Base-by-base conservation (phyloP, 352 stramenopile genomes). In the Chrysophaeum taylorii region DNA sequence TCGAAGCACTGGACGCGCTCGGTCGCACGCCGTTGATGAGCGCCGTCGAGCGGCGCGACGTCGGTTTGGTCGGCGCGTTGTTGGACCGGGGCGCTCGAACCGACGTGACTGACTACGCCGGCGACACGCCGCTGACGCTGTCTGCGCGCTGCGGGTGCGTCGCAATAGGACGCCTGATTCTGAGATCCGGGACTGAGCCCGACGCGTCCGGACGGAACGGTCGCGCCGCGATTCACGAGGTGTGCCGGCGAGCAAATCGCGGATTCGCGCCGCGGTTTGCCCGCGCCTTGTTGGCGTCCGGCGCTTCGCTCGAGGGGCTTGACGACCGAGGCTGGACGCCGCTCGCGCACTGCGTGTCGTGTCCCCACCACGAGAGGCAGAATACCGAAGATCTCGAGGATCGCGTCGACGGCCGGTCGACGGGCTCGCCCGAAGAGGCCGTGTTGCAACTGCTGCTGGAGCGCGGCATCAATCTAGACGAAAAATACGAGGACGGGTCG, bases 1-100 rank as follows among this genome's bases (percentile, higher is more conserved):
- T 66, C 2, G 57, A 66, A 7, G 57, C 57, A 18, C 33, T 35
- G 33, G 57, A 66, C 33, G 35, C 5, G 12, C 12, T 45, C 33
- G 57, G 57, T 23, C 57, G 57, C 12, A 66, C 57, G 57, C 57
- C 57, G 57, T 25, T 66, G 9, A 31, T 66, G 1, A 18, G 12
- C 1, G 57, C 57, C 12, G 36, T 66, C 16, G 31, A 25, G 2
- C 33, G 57, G 33, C 18, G 36, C 14, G 31, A 45, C 36, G 36
- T 9, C 2, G 12, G 16, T 2, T 12, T 66, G 2, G 57, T 66
- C 16, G 33, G 35, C 57, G 14, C 27, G 5, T 23, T 66, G 9
- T 36, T 66, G 31, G 12, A 2, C 12, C 31, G 57, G 1, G 57
- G 57, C 36, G 57, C 57, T 4, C 16, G 29, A 16, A 9, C 27